Conservation (phyloP, 1,284 basidiomycete species). For the Amylostereum chailletii region DNA sequence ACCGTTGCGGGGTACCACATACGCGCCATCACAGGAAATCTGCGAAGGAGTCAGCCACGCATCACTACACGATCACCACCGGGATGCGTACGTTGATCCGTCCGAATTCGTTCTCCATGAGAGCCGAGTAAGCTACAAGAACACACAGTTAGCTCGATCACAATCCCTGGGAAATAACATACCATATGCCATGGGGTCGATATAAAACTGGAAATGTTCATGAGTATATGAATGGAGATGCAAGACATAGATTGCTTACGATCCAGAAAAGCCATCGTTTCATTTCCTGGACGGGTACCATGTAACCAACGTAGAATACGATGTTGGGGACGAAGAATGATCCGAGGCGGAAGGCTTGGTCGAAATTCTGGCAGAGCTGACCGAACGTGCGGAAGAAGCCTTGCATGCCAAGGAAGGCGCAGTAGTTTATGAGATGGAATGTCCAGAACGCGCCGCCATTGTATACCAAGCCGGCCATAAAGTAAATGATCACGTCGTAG, state of each 20-base stretch:
- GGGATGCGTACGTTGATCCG: slow-evolving; percentile 41
- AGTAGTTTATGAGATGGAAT: slow-evolving; percentile 59
- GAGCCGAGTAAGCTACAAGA: slow-evolving; percentile 24
- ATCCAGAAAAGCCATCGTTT: slow-evolving; percentile 88
- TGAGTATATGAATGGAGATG: neutral
- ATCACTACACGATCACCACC: neutral
- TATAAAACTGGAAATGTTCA: slow-evolving; percentile 43
- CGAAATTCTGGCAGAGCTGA: slow-evolving; percentile 53
- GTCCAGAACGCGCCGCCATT: slow-evolving; percentile 64
- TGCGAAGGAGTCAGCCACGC: slow-evolving; percentile 16
- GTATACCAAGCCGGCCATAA: slow-evolving; percentile 58
- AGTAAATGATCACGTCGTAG: slow-evolving; percentile 69
- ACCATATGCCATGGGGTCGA: slow-evolving; percentile 76
- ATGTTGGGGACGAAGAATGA: slow-evolving; percentile 62
- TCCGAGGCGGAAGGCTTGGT: slow-evolving; percentile 51
- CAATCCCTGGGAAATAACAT: slow-evolving; percentile 8
- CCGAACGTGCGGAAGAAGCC: slow-evolving; percentile 71
- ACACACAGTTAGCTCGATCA: neutral
- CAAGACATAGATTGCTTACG: slow-evolving; percentile 26
- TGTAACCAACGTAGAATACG: slow-evolving; percentile 63
- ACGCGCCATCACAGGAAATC: slow-evolving; percentile 60
- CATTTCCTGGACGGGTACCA: slow-evolving; percentile 70
- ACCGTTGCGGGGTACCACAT: slow-evolving; percentile 66
- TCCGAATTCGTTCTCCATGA: slow-evolving; percentile 82
- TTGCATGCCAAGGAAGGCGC: slow-evolving; percentile 58